A percentile compares a stretch with the other conserved stretches of the same genome.
phyloP scores from a whole-genome alignment of 2,329 filamentous ascomycete species.

The Cadophora malorum region DNA sequence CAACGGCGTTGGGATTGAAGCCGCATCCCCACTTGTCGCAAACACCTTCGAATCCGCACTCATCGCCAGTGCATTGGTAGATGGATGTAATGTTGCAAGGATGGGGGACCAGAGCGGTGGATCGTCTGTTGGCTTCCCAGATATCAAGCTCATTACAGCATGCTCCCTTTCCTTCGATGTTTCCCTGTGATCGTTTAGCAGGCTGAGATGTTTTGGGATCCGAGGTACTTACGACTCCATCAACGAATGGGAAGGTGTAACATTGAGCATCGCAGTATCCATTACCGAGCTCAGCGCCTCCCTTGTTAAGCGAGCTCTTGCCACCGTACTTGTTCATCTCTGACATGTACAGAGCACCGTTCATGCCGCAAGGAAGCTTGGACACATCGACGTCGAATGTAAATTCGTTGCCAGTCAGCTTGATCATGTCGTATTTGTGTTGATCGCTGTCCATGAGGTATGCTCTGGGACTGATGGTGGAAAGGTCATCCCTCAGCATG shows the following conservation, averaged over 20 bases:
- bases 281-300: slow-evolving; percentile 65
- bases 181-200: slow-evolving; percentile 54
- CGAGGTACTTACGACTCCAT: slow-evolving; percentile 51
- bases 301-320: slow-evolving; percentile 58
- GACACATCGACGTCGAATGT: slow-evolving; percentile 77
- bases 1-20: slow-evolving; percentile 66
- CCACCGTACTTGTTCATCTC: slow-evolving; percentile 70
- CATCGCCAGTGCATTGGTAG: slow-evolving; percentile 54
- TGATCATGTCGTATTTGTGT: slow-evolving; percentile 65
- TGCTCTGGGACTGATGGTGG: slow-evolving; percentile 49
- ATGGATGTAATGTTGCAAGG: slow-evolving; percentile 48
- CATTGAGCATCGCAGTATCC: slow-evolving; percentile 71
- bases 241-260: slow-evolving; percentile 58
- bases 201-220: slow-evolving; percentile 36
- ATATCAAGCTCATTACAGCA: slow-evolving; percentile 75
- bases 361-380: slow-evolving; percentile 71
- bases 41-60: slow-evolving; percentile 59
- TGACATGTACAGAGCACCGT: slow-evolving; percentile 73
- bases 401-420: slow-evolving; percentile 64
- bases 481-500: slow-evolving; percentile 27
- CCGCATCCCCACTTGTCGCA: slow-evolving; percentile 69
- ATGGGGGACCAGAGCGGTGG: slow-evolving; percentile 60
- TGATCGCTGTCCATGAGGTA: slow-evolving; percentile 52
- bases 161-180: slow-evolving; percentile 59
- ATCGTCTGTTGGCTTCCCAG: slow-evolving; percentile 68